Evolutionary conservation across 106 monocot genomes (phyloP).

Genomic region (Chionographis japonica): DNA sequence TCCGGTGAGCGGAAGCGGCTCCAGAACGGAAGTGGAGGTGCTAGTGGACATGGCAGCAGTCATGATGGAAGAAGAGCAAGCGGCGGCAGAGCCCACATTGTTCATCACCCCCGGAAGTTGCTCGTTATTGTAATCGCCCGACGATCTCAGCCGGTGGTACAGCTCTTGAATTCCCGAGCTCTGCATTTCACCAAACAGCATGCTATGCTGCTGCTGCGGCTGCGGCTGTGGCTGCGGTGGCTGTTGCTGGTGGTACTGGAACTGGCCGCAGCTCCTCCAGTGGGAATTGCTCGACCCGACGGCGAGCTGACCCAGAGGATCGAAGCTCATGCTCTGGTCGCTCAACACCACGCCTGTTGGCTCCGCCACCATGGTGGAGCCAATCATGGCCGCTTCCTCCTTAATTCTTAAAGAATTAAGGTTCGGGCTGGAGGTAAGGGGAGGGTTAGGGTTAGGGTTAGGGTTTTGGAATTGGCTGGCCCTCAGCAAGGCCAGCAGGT

Average conservation of each 20-base stretch:
- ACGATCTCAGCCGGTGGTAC: slow-evolving; percentile 26
- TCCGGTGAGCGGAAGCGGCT: slow-evolving; percentile 15
- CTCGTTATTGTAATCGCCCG: slow-evolving; percentile 8
- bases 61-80: not conserved
- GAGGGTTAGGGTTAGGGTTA: slow-evolving; percentile 1
- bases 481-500: slow-evolving; percentile 23
- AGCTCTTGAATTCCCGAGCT: slow-evolving; percentile 38
- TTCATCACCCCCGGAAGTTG: slow-evolving; percentile 6
- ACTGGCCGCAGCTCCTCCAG: slow-evolving; percentile 12
- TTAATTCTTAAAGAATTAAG: slow-evolving; percentile 14
- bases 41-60: slow-evolving; percentile 1
- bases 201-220: slow-evolving; percentile 3
- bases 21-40: slow-evolving; percentile 16
- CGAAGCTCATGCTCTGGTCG: not conserved
- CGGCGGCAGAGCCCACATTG: slow-evolving; percentile 10
- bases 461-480: slow-evolving; percentile 5
- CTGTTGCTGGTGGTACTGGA: slow-evolving; percentile 11
- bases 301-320: slow-evolving; percentile 16
- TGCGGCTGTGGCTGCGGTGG: slow-evolving; percentile 19
- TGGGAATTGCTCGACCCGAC: not conserved
- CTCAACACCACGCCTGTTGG: not conserved
- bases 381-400: slow-evolving; percentile 9
- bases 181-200: slow-evolving; percentile 20
- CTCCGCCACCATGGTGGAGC: not conserved
- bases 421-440: not conserved